Conservation (phyloP, 768 basidiomycete genomes). For the Gymnopilus dilepis region DNA sequence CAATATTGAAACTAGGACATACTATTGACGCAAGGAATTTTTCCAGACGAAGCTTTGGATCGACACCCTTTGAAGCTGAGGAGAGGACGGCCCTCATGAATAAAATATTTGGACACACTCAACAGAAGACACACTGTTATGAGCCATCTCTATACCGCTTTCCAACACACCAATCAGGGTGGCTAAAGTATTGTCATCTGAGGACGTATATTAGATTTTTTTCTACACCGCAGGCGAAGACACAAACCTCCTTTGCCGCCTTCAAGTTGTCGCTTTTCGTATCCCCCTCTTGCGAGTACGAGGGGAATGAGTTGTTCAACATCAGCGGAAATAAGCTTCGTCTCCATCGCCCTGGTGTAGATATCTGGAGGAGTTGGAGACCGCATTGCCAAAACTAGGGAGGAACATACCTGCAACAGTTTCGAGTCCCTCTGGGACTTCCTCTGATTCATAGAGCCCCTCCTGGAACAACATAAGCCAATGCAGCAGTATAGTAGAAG, state of each 20-base stretch:
- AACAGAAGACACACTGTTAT: constrained; percentile 48
- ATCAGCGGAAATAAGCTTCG: constrained; percentile 59
- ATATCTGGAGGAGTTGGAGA: constrained; percentile 46
- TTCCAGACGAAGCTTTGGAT: constrained; percentile 80
- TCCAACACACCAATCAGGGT: constrained; percentile 63
- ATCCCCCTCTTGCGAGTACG: constrained; percentile 67
- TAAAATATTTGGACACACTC: background rate
- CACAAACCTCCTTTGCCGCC: constrained; percentile 45
- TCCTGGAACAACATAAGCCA: constrained; percentile 41
- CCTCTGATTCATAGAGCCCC: constrained; percentile 35
- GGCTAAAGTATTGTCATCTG: constrained; percentile 54
- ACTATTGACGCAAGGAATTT: constrained; percentile 82
- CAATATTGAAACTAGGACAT: constrained; percentile 33
- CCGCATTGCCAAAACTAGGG: constrained; percentile 5
- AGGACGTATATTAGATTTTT: background rate
- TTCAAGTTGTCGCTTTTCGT: constrained; percentile 61
- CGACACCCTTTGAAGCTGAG: constrained; percentile 70
- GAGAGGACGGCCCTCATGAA: background rate
- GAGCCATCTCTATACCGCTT: constrained; percentile 65
- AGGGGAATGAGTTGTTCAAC: constrained; percentile 70
- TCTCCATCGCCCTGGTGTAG: constrained; percentile 60
- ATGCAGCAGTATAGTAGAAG: background rate
- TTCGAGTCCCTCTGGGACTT: constrained; percentile 35
- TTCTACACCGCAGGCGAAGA: background rate
- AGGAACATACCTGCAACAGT: constrained; percentile 33